phyloP scores from a whole-genome alignment of 2,329 filamentous ascomycete species.

The Aspergillus sp. region DNA sequence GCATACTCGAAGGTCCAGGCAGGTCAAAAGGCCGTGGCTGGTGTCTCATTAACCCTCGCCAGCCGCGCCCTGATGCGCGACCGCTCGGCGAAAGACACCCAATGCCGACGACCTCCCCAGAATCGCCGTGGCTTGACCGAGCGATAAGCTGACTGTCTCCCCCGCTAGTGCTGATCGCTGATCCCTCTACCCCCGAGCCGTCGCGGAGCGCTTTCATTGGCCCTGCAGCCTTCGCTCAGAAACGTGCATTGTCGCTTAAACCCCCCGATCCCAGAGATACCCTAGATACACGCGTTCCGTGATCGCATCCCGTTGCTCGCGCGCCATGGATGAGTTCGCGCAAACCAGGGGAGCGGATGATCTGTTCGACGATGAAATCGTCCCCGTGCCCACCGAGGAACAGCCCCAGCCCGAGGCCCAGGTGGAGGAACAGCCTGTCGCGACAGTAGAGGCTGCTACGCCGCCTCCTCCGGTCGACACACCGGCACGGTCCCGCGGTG shows the following conservation, averaged over 20 bases:
- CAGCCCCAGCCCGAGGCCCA: constrained; percentile 17
- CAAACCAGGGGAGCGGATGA: constrained; percentile 51
- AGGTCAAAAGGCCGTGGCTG: no score
- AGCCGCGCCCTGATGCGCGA: no score
- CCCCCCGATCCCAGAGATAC: constrained; percentile 8
- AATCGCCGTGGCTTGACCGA: background rate
- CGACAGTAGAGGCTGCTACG: constrained; percentile 10
- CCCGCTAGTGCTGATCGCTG: constrained; percentile 7
- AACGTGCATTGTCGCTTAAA: constrained; percentile 12
- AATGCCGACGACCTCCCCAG: no score
- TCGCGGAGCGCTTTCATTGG: constrained; percentile 22
- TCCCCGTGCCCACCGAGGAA: constrained; percentile 40
- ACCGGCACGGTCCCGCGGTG: constrained; percentile 27
- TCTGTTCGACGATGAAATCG: constrained; percentile 51
- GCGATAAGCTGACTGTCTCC: constrained; percentile 5
- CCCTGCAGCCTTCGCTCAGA: constrained; percentile 19
- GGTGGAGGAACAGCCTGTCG: constrained; percentile 13
- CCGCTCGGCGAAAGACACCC: no score
- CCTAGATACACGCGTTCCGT: constrained; percentile 3
- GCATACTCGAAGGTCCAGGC: background rate
- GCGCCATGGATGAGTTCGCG: constrained; percentile 46
- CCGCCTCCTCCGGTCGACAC: constrained; percentile 19
- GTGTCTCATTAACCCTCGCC: no score
- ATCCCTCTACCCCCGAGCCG: constrained; percentile 7
- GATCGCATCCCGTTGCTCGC: constrained; percentile 9